Evolutionary conservation across 495 filamentous ascomycete species (phyloP), one percentile per base, ranked within the genome.

Genomic region (Aspergillus ellipticus): DNA sequence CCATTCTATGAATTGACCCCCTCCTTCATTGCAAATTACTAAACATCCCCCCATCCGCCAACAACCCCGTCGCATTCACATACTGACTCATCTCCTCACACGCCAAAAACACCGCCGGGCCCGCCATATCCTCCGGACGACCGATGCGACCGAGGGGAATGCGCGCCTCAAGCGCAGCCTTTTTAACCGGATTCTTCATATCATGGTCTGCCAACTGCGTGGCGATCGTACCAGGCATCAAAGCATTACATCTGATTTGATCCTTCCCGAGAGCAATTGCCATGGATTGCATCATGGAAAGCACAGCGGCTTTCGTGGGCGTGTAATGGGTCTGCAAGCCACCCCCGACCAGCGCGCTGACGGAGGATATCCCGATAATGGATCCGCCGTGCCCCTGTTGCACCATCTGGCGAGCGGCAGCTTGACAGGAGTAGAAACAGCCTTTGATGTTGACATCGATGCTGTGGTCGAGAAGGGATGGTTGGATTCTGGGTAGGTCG

Each of bases 151-250:
- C 89, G 17, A 93, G 70, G 39, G 90, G 89, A 56, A 93, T 89
- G 21, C 89, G 66, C 1, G 76, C 83, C 71, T 93, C 88, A 79
- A 90, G 89, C 62, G 91, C 90, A 57, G 60, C 71, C 62, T 84
- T 76, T 80, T 93, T 94, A 52, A 62, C 73, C 6, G 66, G 74
- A 46, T 69, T 61, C 21, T 65, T 64, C 59, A 92, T 68, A 70
- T 95, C 89, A 62, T 84, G 79, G 66, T 89, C 88, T 61, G 92
- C 92, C 41, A 93, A 65, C 41, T 61, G 59, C 0, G 72, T 73
- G 55, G 58, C 53, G 35, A 67, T 68, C 1, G 69, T 66, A 2
- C 65, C 67, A 1, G 63, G 65, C 5, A 66, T 53, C 22, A 72
- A 31, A 1, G 64, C 64, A 59, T 72, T 72, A 52, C 64, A 70